These are phyloP conservation scores for Hypericum androsaemum DNA, from an alignment of 345 rosid genomes.

Conservation along the genomic window DNA sequence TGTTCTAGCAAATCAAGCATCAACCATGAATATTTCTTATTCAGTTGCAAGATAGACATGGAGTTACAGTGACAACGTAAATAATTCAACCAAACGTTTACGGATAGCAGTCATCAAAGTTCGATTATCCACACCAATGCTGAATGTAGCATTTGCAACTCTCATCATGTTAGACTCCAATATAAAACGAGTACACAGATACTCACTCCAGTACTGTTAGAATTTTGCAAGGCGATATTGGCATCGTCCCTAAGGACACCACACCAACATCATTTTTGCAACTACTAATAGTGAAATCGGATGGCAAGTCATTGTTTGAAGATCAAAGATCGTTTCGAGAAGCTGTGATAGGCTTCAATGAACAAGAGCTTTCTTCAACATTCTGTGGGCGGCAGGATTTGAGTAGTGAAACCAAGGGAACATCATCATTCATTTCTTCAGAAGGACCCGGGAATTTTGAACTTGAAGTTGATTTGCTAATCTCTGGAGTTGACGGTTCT, in stretches of 20 bases:
- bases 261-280: slow-evolving; percentile 37
- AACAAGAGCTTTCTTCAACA: slow-evolving; percentile 62
- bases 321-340: slow-evolving; percentile 32
- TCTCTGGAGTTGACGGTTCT: slow-evolving; percentile 27
- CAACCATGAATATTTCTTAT: too few species aligned
- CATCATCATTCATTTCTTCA: slow-evolving; percentile 45
- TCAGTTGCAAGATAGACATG: too few species aligned
- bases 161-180: too few species aligned
- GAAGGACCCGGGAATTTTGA: slow-evolving; percentile 25
- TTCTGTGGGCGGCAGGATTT: slow-evolving; percentile 31
- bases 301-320: slow-evolving; percentile 20
- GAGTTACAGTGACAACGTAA: too few species aligned
- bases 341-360: slow-evolving; percentile 37
- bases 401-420: slow-evolving; percentile 54
- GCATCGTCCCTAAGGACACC: slow-evolving; percentile 25
- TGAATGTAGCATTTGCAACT: too few species aligned
- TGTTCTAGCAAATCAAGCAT: too few species aligned
- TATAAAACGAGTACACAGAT: too few species aligned
- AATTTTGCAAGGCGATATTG: slow-evolving; percentile 30
- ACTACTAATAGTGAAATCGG: slow-evolving; percentile 37
- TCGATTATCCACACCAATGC: too few species aligned
- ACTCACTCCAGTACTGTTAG: slow-evolving; percentile 38
- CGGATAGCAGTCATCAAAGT: too few species aligned
- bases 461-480: slow-evolving; percentile 27
- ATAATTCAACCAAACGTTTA: too few species aligned